A percentile compares a stretch with the other conserved stretches of the same genome.
phyloP scores from a whole-genome alignment of 495 filamentous ascomycete species.

The Aspergillus conjunctus region DNA sequence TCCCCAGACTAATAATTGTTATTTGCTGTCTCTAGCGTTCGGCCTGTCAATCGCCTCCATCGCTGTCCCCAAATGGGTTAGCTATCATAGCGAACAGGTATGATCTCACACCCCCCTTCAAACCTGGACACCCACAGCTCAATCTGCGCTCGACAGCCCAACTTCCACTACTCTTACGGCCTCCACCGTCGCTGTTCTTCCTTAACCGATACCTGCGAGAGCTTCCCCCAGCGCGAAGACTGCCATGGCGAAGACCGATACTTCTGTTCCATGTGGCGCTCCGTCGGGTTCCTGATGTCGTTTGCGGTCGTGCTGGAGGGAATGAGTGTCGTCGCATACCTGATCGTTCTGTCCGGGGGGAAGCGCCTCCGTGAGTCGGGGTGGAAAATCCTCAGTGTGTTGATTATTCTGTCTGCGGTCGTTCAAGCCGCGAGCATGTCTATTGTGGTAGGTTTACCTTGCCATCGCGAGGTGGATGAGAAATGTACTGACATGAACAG shows the following conservation, averaged over 20 bases:
- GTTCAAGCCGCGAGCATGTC: constrained; percentile 72
- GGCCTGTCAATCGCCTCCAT: constrained; percentile 75
- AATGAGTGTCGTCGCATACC: constrained; percentile 71
- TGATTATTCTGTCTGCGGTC: constrained; percentile 62
- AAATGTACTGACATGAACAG: constrained; percentile 41
- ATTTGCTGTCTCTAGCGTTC: constrained; percentile 55
- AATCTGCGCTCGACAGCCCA: constrained; percentile 30
- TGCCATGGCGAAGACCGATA: constrained; percentile 68
- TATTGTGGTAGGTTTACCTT: constrained; percentile 66
- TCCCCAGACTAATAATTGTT: neutral
- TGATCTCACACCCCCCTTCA: neutral
- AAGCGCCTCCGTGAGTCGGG: constrained; percentile 72
- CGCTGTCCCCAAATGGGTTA: constrained; percentile 77
- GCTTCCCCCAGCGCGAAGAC: constrained; percentile 64
- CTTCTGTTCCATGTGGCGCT: constrained; percentile 93
- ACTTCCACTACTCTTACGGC: constrained; percentile 69
- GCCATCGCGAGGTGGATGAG: neutral
- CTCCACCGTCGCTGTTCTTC: constrained; percentile 80
- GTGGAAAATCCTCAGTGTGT: constrained; percentile 69
- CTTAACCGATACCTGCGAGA: constrained; percentile 55
- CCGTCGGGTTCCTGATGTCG: constrained; percentile 82
- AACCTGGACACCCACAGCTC: neutral
- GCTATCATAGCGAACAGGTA: constrained; percentile 66
- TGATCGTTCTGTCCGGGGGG: constrained; percentile 74
- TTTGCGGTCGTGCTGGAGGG: constrained; percentile 77